Conservation (phyloP, 495 filamentous ascomycete genomes). For the Pyronema domesticum region DNA sequence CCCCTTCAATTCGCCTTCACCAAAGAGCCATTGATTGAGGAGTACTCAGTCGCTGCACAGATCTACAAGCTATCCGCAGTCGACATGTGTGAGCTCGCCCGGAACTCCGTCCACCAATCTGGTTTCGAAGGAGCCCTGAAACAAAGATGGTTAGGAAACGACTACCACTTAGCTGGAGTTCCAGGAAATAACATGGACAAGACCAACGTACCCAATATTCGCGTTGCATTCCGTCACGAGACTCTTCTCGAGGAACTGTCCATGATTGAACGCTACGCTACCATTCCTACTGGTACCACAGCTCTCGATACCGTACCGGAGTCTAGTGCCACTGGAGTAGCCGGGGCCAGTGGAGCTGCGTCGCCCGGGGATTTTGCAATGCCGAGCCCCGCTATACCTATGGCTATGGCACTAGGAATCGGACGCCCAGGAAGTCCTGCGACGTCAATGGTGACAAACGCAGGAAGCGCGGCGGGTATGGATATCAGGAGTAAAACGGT, state of each 20-base stretch:
- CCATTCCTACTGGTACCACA: background rate
- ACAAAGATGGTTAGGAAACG: constrained; percentile 68
- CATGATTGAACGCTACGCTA: constrained; percentile 41
- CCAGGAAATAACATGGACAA: constrained; percentile 80
- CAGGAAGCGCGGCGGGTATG: constrained; percentile 2
- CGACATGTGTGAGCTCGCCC: constrained; percentile 96
- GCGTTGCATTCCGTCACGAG: constrained; percentile 72
- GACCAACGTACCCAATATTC: constrained; percentile 84
- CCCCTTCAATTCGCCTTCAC: constrained; percentile 96
- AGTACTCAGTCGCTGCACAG: constrained; percentile 93
- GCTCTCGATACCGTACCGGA: too few relatives aligned
- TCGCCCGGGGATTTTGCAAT: too few relatives aligned
- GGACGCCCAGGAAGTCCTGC: too few relatives aligned
- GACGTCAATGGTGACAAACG: too few relatives aligned
- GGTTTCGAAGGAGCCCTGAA: constrained; percentile 83
- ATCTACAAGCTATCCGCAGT: constrained; percentile 95
- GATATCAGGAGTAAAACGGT: constrained; percentile 13
- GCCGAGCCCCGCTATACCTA: too few relatives aligned
- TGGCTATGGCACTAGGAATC: too few relatives aligned
- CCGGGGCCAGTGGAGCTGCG: background rate
- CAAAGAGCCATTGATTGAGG: constrained; percentile 93
- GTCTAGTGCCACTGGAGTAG: background rate
- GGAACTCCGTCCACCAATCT: constrained; percentile 85
- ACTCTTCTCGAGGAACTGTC: constrained; percentile 63
- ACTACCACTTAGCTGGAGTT: constrained; percentile 55